Base-by-base conservation (phyloP, 2,329 filamentous ascomycete species). In the Cordyceps farinosa region DNA sequence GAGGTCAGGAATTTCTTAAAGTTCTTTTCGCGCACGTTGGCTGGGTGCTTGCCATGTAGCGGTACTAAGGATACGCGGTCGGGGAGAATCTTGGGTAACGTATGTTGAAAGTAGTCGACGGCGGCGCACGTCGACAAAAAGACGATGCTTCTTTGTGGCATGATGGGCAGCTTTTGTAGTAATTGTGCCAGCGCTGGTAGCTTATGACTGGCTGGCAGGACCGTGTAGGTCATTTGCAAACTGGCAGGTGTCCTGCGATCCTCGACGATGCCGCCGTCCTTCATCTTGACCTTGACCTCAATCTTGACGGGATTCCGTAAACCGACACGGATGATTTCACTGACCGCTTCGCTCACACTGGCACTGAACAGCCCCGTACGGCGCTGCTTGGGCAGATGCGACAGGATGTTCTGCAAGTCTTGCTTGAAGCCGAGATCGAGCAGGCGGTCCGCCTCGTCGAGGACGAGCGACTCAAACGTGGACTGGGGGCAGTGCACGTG, bases 301-400 rank as follows among this genome's bases (percentile, higher is more conserved):
- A 99, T 92, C 72, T 96, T 96, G 70, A 97, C 93, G 0, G 95
- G 95, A 75, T 99, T 98, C 44, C 95, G 85, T 67, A 98, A 79
- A 27, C 95, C 95, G 8, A 97, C 92, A 42, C 93, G 86, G 59
- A 99, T 92, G 61, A 99, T 90, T 73, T 97, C 91, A 66, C 93
- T 89, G 1, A 99, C 91, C 1, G 95, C 95, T 72, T 98, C 95
- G 69, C 90, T 95, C n/a, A 99, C 90, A 70, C 90, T 96, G 13
- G 95, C 95, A 71, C 92, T 97, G 77, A 98, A 99, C 0, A 99
- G 79, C 0, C 95, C 95, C 0, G 95, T 99, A 55, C 95, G 85
- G 58, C 95, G 84, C 74, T 99, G 95, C 73, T 99, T 99, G 0
- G 95, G 95, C 6, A 99, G 78, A 17, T 90, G 85, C 0, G 87